These are phyloP conservation scores for Xylariaceae sp. DNA, from an alignment of 2,329 filamentous ascomycete species.

Conservation along the genomic window DNA sequence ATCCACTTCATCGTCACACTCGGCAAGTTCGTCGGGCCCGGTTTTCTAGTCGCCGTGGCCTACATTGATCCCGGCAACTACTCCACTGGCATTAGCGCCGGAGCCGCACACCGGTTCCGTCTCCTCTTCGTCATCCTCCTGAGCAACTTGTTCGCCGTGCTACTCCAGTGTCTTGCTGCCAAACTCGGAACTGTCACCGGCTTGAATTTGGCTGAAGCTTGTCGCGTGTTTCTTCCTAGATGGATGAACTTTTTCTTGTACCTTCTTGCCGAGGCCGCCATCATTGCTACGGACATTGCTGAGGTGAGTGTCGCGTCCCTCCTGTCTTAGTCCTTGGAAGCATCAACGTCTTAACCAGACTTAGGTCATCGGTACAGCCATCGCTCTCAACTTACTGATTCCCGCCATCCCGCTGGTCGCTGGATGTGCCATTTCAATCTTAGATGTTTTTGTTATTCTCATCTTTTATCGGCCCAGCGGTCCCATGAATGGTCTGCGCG, in stretches of 20 bases:
- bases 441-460: slow-evolving; percentile 63
- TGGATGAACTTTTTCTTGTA: slow-evolving; percentile 63
- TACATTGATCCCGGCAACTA: slow-evolving; percentile 64
- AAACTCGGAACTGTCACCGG: slow-evolving; percentile 66
- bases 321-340: too few relatives aligned
- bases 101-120: slow-evolving; percentile 58
- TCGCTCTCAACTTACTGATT: slow-evolving; percentile 61
- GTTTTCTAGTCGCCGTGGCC: slow-evolving; percentile 58
- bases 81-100: slow-evolving; percentile 63
- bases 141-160: slow-evolving; percentile 66
- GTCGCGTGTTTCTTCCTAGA: slow-evolving; percentile 57
- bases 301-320: slow-evolving; percentile 41
- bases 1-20: slow-evolving; percentile 41
- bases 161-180: slow-evolving; percentile 62
- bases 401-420: slow-evolving; percentile 60
- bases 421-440: slow-evolving; percentile 62
- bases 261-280: slow-evolving; percentile 58
- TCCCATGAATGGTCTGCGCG: slow-evolving; percentile 52
- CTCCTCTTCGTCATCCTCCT: slow-evolving; percentile 64
- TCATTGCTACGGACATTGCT: slow-evolving; percentile 67
- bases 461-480: slow-evolving; percentile 60
- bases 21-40: slow-evolving; percentile 58
- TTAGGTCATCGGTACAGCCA: slow-evolving; percentile 64
- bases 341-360: slow-evolving; percentile 9
- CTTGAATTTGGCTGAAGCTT: slow-evolving; percentile 61